These are phyloP conservation scores for Elymus sibiricus DNA, from an alignment of 176 grass and related monocot genomes.

Conservation along the genomic window DNA sequence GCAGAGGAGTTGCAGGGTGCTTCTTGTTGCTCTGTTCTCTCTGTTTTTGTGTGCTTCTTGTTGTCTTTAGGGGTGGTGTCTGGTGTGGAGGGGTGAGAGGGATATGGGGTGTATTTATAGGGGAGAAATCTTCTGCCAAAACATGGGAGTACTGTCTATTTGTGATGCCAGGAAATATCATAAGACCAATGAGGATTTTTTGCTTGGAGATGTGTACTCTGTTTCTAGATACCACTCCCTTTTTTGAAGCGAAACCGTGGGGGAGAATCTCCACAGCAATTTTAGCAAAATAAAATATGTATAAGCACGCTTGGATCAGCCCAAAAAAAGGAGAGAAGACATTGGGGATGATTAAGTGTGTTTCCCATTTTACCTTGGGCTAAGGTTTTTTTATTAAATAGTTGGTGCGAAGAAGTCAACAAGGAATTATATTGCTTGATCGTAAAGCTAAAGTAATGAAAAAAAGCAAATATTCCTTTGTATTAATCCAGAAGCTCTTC, in stretches of 20 bases:
- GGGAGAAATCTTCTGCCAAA: not conserved
- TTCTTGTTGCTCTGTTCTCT: not conserved
- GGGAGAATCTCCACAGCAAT: not conserved
- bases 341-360: not conserved
- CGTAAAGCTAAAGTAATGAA: not conserved
- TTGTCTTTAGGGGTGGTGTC: not conserved
- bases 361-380: not conserved
- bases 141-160: not conserved
- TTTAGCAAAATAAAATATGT: not conserved
- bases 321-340: too few species aligned
- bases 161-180: slow-evolving; percentile 28
- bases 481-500: not conserved
- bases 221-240: not conserved
- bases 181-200: slow-evolving; percentile 31
- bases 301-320: not conserved
- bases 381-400: not conserved
- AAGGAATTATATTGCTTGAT: not conserved
- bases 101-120: slow-evolving; percentile 46
- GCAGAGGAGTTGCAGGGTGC: not conserved
- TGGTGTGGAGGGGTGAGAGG: slow-evolving; percentile 28
- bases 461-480: too few species aligned
- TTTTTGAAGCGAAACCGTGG: not conserved
- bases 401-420: too few species aligned
- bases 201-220: not conserved
- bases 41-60: not conserved